A percentile compares a stretch with the other conserved stretches of the same genome.
Evolutionary conservation across 1,284 basidiomycete genomes (phyloP).

Genomic region (Omphalotus olearius): DNA sequence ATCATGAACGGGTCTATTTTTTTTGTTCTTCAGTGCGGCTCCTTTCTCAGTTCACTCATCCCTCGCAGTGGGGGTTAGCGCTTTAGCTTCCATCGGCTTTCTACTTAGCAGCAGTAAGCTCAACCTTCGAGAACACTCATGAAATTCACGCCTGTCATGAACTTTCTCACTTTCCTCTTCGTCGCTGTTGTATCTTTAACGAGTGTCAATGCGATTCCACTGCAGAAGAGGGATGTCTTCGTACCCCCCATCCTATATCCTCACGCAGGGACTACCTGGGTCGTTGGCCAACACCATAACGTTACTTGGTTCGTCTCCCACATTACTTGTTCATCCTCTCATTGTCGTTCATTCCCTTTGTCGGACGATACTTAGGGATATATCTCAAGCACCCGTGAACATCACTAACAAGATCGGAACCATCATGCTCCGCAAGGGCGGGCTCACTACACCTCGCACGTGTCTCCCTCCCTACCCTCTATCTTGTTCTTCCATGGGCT

Average conservation of each 20-base stretch:
- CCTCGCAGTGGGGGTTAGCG: too few species aligned
- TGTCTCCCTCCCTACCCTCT: neutral
- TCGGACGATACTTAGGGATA: conserved; percentile 33
- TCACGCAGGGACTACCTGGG: conserved; percentile 26
- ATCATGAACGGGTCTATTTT: too few species aligned
- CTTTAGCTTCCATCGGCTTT: too few species aligned
- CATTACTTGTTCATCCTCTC: conserved; percentile 8
- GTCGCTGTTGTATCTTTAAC: too few species aligned
- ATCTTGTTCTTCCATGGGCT: conserved; percentile 1
- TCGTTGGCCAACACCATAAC: conserved; percentile 23
- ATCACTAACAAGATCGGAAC: conserved; percentile 33
- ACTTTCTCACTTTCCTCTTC: too few species aligned
- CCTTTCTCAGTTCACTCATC: too few species aligned
- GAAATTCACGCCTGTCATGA: too few species aligned
- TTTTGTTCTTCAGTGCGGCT: too few species aligned
- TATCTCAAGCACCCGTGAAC: conserved; percentile 22
- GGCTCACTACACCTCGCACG: conserved; percentile 26
- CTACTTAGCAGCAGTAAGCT: too few species aligned
- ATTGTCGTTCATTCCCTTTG: neutral
- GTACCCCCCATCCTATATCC: conserved; percentile 31
- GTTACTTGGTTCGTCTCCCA: conserved; percentile 42
- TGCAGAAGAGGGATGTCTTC: conserved; percentile 32
- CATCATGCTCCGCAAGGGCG: conserved; percentile 28
- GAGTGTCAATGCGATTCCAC: conserved; percentile 7
- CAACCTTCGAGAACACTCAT: too few species aligned